A percentile compares a stretch with the other conserved stretches of the same genome.
These are phyloP conservation scores for Hericium coralloides DNA, from an alignment of 768 basidiomycete genomes.

Conservation along the genomic window DNA sequence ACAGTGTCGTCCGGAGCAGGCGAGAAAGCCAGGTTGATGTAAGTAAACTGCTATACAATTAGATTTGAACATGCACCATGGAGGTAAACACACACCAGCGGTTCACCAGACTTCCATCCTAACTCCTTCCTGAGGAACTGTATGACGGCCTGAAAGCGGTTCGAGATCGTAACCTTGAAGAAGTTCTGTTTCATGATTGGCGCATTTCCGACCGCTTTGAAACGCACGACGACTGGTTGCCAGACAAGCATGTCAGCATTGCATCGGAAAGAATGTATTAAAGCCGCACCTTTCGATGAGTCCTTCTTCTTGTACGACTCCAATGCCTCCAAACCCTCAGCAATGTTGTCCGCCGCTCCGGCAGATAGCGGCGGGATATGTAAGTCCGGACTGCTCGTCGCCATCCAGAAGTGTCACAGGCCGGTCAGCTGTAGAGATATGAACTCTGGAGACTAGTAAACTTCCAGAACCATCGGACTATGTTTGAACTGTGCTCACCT, in stretches of 20 bases:
- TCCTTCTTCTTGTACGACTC: slow-evolving; percentile 87
- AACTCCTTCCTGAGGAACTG: slow-evolving; percentile 87
- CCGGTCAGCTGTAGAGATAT: not conserved
- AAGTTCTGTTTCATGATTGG: slow-evolving; percentile 99
- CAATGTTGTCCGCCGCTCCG: slow-evolving; percentile 14
- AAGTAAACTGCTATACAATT: slow-evolving; percentile 45
- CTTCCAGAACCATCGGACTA: too few species aligned
- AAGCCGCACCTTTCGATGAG: slow-evolving; percentile 54
- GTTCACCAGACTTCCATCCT: slow-evolving; percentile 78
- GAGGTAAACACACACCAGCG: slow-evolving; percentile 49
- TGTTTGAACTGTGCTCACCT: too few species aligned
- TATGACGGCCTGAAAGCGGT: slow-evolving; percentile 92
- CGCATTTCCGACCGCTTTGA: slow-evolving; percentile 96
- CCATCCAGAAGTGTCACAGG: slow-evolving; percentile 2
- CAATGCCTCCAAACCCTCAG: slow-evolving; percentile 59
- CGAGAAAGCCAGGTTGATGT: slow-evolving; percentile 71
- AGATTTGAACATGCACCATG: not conserved
- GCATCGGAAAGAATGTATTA: not conserved
- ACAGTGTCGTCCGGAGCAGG: slow-evolving; percentile 74
- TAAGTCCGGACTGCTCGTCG: slow-evolving; percentile 9
- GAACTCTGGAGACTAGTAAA: too few species aligned
- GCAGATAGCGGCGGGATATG: slow-evolving; percentile 1
- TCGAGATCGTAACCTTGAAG: slow-evolving; percentile 93
- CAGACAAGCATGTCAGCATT: not conserved
- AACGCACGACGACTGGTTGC: slow-evolving; percentile 79